Base-by-base conservation (phyloP, 768 basidiomycete genomes). In the Daedaleopsis sinensis region DNA sequence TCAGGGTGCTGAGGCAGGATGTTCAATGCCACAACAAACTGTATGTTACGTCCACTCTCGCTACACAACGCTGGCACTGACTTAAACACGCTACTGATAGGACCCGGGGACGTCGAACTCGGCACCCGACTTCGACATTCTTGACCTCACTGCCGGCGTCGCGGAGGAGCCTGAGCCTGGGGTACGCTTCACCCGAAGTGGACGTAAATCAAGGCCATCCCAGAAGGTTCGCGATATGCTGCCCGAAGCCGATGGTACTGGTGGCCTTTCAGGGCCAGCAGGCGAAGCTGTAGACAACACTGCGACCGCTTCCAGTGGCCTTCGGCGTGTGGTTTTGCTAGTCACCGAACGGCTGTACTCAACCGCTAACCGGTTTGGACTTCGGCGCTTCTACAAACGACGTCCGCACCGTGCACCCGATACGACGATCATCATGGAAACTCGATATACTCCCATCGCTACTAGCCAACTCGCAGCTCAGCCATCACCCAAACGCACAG, bases 361-460 rank as follows among this genome's bases (percentile, higher is more conserved):
- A 7, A 23, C 35, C 12, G 52, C 32, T 16, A 59, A 59, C 37
- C 10, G 50, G 11, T 61, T 55, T 35, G 59, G 59, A 6, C 49
- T 58, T 8, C 51, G 48, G 19, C 48, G 57, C 11, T 54, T 55
- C 46, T 61, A 61, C 47, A 55, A 54, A 44, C 43, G 47, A 4
- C 53, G 52, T 38, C 53, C 59, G 10, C 52, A 51, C 18, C 37
- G 37, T 13, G 24, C 46, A 8, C 59, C 52, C 27, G 23, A 55
- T 5, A 46, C 38, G 8, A 10, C 18, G 18, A 42, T 39, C 18
- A 42, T 44, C 43, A 16, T 59, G 24, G 39, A 43, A 10, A 24
- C 51, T 11, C 44, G 58, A 9, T 47, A 59, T 42, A 51, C 39
- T 11, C 42, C 37, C 7, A 8, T 15, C 37, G 37, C 37, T 15